Percentiles rank a stretch among this genome's conserved stretches.
These are phyloP conservation scores for Myxozyma neotropica DNA, from an alignment of 805 yeast genomes.

Conservation along the genomic window DNA sequence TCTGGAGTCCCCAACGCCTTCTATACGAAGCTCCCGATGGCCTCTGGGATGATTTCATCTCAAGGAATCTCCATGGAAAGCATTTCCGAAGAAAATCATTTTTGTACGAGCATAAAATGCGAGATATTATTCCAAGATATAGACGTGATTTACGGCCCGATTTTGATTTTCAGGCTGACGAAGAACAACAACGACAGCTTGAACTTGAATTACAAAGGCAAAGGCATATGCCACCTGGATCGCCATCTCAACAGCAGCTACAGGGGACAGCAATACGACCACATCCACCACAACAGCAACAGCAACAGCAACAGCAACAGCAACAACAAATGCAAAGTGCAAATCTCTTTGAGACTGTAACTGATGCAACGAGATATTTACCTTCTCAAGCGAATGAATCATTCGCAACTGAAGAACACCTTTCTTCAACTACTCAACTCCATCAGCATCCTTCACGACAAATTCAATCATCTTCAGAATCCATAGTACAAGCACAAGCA, in stretches of 20 bases:
- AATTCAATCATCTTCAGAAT: no score
- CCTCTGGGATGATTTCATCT: slow-evolving; percentile 19
- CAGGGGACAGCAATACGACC: not conserved
- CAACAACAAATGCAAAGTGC: not conserved
- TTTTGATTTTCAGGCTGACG: not conserved
- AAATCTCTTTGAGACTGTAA: slow-evolving; percentile 5
- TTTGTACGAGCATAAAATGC: slow-evolving; percentile 20
- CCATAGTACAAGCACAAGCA: no score
- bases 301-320: slow-evolving; percentile 3
- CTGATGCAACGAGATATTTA: not conserved
- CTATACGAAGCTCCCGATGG: slow-evolving; percentile 21
- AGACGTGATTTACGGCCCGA: not conserved
- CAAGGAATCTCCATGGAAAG: slow-evolving; percentile 8
- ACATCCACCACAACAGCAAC: not conserved
- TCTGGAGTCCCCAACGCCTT: slow-evolving; percentile 14
- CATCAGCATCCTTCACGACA: not conserved
- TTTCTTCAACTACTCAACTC: not conserved
- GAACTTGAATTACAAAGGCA: not conserved
- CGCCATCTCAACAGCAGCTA: not conserved
- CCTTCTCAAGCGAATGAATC: not conserved
- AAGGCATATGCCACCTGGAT: not conserved
- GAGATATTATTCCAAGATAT: slow-evolving; percentile 13
- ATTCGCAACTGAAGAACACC: not conserved
- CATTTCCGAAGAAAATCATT: slow-evolving; percentile 13
- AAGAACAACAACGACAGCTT: not conserved